These are phyloP conservation scores for Gossypium turneri DNA, from an alignment of 345 rosid genomes.

Conservation along the genomic window DNA sequence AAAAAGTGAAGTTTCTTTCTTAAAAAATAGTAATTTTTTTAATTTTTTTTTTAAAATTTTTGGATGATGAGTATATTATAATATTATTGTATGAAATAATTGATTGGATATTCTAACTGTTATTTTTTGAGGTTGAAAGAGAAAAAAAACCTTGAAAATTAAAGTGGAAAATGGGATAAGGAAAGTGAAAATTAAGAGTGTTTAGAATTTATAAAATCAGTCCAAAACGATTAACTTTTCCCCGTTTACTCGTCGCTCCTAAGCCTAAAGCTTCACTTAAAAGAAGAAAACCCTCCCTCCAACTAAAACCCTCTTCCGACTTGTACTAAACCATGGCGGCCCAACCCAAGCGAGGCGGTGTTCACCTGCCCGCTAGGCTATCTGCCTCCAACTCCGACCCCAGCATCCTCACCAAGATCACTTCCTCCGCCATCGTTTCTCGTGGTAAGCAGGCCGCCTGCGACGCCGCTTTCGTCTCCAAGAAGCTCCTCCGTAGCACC, in stretches of 20 bases:
- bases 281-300: not conserved
- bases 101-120: no score
- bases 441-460: constrained; percentile 52
- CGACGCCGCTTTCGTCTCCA: constrained; percentile 57
- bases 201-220: not conserved
- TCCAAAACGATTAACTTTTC: not conserved
- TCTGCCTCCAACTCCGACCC: constrained; percentile 27
- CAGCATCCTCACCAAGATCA: constrained; percentile 26
- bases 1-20: no score
- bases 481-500: constrained; percentile 71
- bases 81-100: no score
- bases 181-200: not conserved
- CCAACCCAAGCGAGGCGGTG: constrained; percentile 45
- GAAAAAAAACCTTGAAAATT: no score
- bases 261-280: not conserved
- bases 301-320: constrained; percentile 2
- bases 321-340: constrained; percentile 5
- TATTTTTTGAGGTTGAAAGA: no score
- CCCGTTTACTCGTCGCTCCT: not conserved
- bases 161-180: no score
- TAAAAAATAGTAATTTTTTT: no score
- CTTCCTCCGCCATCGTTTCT: constrained; percentile 36
- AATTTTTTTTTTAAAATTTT: no score
- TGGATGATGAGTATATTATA: no score
- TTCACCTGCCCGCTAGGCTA: constrained; percentile 37